Evolutionary conservation across 2,329 filamentous ascomycete species (phyloP).

Genomic region (Hypoxylon sp.): DNA sequence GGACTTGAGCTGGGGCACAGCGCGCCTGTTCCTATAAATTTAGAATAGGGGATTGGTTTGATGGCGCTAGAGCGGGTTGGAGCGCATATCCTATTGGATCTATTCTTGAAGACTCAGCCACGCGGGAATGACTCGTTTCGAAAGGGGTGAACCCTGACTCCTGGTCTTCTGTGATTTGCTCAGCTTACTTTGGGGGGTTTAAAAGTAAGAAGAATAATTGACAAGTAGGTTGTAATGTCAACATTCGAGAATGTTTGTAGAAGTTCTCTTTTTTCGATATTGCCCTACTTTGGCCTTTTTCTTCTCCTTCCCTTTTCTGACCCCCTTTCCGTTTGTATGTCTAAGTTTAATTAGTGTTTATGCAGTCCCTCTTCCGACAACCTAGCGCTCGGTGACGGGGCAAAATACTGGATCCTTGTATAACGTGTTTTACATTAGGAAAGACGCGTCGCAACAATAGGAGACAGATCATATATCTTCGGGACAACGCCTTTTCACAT

Average conservation of each 20-base stretch:
- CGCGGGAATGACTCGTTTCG: conserved; percentile 37
- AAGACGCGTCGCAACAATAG: conserved; percentile 39
- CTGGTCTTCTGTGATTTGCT: conserved; percentile 21
- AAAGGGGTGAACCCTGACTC: conserved; percentile 26
- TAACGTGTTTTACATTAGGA: conserved; percentile 40
- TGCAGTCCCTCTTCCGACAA: conserved; percentile 25
- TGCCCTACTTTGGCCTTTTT: conserved; percentile 13
- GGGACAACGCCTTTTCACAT: conserved; percentile 10
- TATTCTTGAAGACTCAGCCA: conserved; percentile 40
- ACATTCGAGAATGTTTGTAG: conserved; percentile 28
- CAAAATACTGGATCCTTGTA: conserved; percentile 39
- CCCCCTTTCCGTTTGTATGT: conserved; percentile 34
- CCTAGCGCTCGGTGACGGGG: conserved; percentile 33
- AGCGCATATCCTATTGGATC: conserved; percentile 34
- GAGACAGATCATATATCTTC: conserved; percentile 24
- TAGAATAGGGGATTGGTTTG: conserved; percentile 35
- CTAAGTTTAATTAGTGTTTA: conserved; percentile 42
- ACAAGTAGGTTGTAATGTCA: conserved; percentile 9
- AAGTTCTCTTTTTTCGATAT: conserved; percentile 15
- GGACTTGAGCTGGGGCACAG: conserved; percentile 20
- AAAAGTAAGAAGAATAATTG: conserved; percentile 23
- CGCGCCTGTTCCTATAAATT: conserved; percentile 14
- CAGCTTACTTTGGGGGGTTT: conserved; percentile 26
- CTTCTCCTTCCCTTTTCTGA: conserved; percentile 17
- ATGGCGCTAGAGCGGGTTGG: conserved; percentile 27